Conservation (phyloP, 2,329 filamentous ascomycete genomes). For the Alternaria burnsii region DNA sequence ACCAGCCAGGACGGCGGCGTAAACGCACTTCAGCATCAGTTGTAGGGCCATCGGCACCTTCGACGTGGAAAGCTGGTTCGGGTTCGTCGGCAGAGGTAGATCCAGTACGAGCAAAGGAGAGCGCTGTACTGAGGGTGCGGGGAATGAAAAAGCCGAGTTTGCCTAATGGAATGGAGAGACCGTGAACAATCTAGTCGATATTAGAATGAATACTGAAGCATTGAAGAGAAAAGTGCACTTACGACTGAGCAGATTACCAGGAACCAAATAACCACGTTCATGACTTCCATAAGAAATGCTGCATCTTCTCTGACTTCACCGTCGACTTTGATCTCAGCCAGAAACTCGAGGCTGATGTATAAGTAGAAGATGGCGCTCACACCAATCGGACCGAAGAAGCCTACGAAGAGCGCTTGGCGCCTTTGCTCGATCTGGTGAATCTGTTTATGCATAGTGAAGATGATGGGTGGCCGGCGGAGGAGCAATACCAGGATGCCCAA, state of each 20-base stretch:
- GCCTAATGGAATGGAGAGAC: conserved; percentile 79
- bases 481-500: conserved; percentile 80
- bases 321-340: conserved; percentile 66
- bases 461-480: conserved; percentile 78
- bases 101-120: conserved; percentile 31
- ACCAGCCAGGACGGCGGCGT: conserved; percentile 34
- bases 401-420: conserved; percentile 82
- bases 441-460: conserved; percentile 75
- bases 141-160: conserved; percentile 71
- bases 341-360: conserved; percentile 80
- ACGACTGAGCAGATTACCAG: conserved; percentile 83
- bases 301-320: conserved; percentile 72
- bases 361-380: conserved; percentile 92
- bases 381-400: conserved; percentile 92
- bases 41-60: conserved; percentile 22
- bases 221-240: conserved; percentile 49
- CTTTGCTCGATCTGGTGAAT: conserved; percentile 81
- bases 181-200: conserved; percentile 72
- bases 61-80: conserved; percentile 45
- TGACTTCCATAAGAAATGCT: conserved; percentile 68
- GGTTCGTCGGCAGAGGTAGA: conserved; percentile 28
- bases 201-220: conserved; percentile 4
- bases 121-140: conserved; percentile 65
- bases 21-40: conserved; percentile 35
- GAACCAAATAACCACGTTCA: conserved; percentile 85